phyloP scores from a whole-genome alignment of 192 early-diverging fungal genomes.

The Coemansia aciculifera region DNA sequence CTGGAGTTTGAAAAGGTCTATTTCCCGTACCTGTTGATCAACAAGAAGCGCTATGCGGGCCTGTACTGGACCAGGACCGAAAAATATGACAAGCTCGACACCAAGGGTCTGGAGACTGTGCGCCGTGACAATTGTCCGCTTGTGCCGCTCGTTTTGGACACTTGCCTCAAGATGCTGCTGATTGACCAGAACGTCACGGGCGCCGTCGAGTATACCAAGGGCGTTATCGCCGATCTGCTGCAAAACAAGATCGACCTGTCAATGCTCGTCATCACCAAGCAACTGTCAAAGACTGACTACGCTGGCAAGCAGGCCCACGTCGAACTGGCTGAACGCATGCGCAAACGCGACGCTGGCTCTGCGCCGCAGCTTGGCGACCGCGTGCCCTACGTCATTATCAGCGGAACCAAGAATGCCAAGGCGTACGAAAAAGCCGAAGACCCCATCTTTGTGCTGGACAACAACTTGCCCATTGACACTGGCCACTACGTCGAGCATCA shows the following conservation, averaged over 20 bases:
- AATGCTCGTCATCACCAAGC: slow-evolving; percentile 95
- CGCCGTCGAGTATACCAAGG: slow-evolving; percentile 85
- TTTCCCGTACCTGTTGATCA: slow-evolving; percentile 95
- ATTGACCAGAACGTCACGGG: slow-evolving; percentile 85
- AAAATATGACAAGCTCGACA: slow-evolving; percentile 94
- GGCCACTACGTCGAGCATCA: slow-evolving; percentile 97
- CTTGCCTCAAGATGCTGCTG: slow-evolving; percentile 84
- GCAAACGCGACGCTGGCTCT: slow-evolving; percentile 93
- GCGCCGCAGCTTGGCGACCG: slow-evolving; percentile 95
- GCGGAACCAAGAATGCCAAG: slow-evolving; percentile 78
- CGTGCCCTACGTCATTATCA: slow-evolving; percentile 95
- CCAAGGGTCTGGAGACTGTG: slow-evolving; percentile 98
- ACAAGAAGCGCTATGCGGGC: slow-evolving; percentile 98
- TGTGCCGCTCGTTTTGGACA: slow-evolving; percentile 90
- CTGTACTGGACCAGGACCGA: slow-evolving; percentile 95
- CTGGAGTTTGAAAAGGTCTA: slow-evolving; percentile 99
- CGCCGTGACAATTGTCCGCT: slow-evolving; percentile 94
- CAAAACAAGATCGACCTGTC: slow-evolving; percentile 98
- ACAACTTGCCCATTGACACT: slow-evolving; percentile 97
- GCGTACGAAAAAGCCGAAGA: slow-evolving; percentile 99
- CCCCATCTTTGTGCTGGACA: slow-evolving; percentile 96
- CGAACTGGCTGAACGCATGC: slow-evolving; percentile 95
- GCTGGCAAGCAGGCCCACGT: slow-evolving; percentile 93
- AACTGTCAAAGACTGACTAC: slow-evolving; percentile 93
- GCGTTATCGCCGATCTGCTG: slow-evolving; percentile 85